Conservation (phyloP, 805 yeast genomes). For the Schwanniomyces polymorphus region DNA sequence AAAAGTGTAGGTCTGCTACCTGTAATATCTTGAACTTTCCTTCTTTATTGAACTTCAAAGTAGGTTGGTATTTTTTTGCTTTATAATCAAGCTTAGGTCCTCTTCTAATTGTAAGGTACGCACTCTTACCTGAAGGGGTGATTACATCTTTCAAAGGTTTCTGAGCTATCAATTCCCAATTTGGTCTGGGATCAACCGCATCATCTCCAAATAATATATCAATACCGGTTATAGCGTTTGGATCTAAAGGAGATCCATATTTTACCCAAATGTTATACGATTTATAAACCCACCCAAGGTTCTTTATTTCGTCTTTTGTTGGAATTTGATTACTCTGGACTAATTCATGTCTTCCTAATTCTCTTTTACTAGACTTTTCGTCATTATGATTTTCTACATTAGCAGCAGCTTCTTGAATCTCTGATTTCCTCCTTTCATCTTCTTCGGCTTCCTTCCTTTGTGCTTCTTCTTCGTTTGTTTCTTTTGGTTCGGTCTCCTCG, state of each 20-base stretch:
- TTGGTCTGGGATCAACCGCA: constrained; percentile 74
- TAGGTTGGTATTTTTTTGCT: constrained; percentile 22
- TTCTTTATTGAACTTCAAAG: constrained; percentile 35
- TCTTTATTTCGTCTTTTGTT: constrained; percentile 33
- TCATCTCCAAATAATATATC: constrained; percentile 73
- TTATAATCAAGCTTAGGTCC: constrained; percentile 33
- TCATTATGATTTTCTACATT: not conserved
- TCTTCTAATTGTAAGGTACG: constrained; percentile 33
- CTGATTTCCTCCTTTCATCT: constrained; percentile 1
- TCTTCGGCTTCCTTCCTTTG: constrained; percentile 3
- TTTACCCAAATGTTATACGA: constrained; percentile 61
- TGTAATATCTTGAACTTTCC: constrained; percentile 78
- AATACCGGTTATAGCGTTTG: constrained; percentile 51
- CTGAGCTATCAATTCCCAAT: constrained; percentile 51
- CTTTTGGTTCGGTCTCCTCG: constrained; percentile 3
- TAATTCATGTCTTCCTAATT: constrained; percentile 18
- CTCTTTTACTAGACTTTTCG: constrained; percentile 6
- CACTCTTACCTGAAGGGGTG: constrained; percentile 16
- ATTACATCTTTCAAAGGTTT: constrained; percentile 21
- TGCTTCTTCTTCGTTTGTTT: constrained; percentile 1
- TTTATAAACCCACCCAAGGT: constrained; percentile 47
- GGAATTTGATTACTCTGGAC: constrained; percentile 24
- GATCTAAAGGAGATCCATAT: constrained; percentile 39
- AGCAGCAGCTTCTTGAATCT: constrained; percentile 2
- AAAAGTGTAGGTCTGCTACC: constrained; percentile 86